phyloP scores from a whole-genome alignment of 2,329 filamentous ascomycete genomes.

The Stagonosporopsis vannaccii region DNA sequence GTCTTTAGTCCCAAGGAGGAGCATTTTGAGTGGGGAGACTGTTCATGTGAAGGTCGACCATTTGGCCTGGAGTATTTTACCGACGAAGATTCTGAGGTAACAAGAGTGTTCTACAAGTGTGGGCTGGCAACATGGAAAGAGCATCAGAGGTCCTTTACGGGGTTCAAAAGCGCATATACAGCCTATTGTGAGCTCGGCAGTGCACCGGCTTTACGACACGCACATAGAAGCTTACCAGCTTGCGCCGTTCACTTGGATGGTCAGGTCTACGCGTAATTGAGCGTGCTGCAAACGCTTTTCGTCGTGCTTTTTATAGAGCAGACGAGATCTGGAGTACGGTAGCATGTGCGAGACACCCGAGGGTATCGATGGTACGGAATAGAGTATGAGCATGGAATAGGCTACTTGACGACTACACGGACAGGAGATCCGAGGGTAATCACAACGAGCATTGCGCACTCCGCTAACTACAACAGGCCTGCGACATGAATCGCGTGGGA shows the following conservation, averaged over 20 bases:
- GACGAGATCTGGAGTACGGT: background rate
- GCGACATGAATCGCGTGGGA: background rate
- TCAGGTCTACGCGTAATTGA: background rate
- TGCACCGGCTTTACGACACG: background rate
- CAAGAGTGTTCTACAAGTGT: slow-evolving; percentile 5
- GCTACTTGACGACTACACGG: background rate
- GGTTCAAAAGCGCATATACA: slow-evolving; percentile 11
- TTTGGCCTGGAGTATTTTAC: slow-evolving; percentile 2
- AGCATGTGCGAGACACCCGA: background rate
- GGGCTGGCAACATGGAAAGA: slow-evolving; percentile 15
- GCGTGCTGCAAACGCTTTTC: background rate
- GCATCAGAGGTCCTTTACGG: slow-evolving; percentile 3
- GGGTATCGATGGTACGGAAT: background rate
- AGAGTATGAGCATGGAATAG: background rate
- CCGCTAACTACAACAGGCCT: background rate
- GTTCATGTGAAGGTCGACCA: slow-evolving; percentile 1
- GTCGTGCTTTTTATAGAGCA: background rate
- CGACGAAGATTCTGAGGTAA: background rate
- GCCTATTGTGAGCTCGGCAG: slow-evolving; percentile 11
- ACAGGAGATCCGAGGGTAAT: background rate
- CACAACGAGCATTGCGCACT: background rate
- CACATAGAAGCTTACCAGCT: background rate
- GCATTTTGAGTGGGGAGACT: slow-evolving; percentile 5
- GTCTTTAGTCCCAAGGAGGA: background rate
- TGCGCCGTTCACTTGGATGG: background rate